Evolutionary conservation across 495 filamentous ascomycete genomes (phyloP).

Genomic region (Neurospora terricola): DNA sequence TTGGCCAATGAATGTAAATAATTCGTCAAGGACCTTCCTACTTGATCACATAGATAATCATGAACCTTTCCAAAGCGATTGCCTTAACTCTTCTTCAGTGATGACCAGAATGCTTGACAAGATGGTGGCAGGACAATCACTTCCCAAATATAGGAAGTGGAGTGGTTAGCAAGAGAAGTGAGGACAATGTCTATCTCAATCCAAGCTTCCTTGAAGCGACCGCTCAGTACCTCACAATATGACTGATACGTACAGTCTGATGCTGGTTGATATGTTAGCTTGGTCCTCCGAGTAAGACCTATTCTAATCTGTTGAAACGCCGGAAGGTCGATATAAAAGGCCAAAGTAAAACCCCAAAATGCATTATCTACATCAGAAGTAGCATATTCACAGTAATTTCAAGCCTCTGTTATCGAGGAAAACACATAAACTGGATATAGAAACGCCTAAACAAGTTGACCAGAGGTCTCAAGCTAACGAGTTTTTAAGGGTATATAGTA

Average conservation of each 20-base stretch:
- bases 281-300: neutral
- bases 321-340: neutral
- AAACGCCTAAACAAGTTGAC: neutral
- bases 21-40: neutral
- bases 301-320: neutral
- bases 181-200: neutral
- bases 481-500: neutral
- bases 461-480: neutral
- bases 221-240: neutral
- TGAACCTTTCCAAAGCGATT: neutral
- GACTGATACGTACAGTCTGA: neutral
- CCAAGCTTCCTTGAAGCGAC: neutral
- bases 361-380: neutral
- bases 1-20: neutral
- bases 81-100: neutral
- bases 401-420: neutral
- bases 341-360: neutral
- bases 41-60: neutral
- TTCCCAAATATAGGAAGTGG: neutral
- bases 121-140: neutral
- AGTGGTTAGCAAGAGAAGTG: neutral
- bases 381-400: neutral
- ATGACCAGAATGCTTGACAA: neutral
- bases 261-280: neutral
- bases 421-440: neutral